Evolutionary conservation across 208 protist genomes (phyloP), one percentile per base, ranked within the genome.

Genomic region (Leishmania guyanensis): DNA sequence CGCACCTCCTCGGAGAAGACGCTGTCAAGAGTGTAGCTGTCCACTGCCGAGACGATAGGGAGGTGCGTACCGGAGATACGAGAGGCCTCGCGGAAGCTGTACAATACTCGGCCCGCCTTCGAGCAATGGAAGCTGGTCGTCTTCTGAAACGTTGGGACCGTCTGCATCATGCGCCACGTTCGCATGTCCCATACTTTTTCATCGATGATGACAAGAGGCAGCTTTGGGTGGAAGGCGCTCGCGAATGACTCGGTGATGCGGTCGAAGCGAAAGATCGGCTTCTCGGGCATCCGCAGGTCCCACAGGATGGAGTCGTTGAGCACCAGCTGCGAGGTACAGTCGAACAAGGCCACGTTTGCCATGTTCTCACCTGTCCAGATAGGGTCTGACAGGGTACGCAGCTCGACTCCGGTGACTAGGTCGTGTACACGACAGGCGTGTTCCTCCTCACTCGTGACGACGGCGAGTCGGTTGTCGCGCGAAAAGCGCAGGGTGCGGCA

Each of bases 161-260:
- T 96, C 50, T 93, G 86, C 39, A 96, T 72, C 76, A 97, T 95
- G 43, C 88, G 83, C 76, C 89, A 86, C 10, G 88, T 92, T 16
- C 94, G 90, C 80, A 97, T 85, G 80, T 97, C 94, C 93, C 94
- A 97, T 51, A 97, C 89, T 71, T 90, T 90, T 70, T 97, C 91
- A 77, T 97, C 94, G 62, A 97, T 92, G 50, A 97, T 85, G 50
- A 96, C 91, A 70, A 94, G 84, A 62, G 82, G 87, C 60, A 93
- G 88, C 26, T 72, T 89, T 33, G 94, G 94, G 81, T 97, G 94
- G 83, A 96, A 97, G 46, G 77, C 77, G 74, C 90, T 94, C 62
- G 90, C 89, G 81, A 95, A 95, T 0, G 90, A 93, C 75, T 95
- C 90, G 4, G 93, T 95, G 80, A 97, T 93, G 70, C 93, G 89